Evolutionary conservation across 257 asterid genomes (phyloP).

Genomic region (Verbascum thapsus): DNA sequence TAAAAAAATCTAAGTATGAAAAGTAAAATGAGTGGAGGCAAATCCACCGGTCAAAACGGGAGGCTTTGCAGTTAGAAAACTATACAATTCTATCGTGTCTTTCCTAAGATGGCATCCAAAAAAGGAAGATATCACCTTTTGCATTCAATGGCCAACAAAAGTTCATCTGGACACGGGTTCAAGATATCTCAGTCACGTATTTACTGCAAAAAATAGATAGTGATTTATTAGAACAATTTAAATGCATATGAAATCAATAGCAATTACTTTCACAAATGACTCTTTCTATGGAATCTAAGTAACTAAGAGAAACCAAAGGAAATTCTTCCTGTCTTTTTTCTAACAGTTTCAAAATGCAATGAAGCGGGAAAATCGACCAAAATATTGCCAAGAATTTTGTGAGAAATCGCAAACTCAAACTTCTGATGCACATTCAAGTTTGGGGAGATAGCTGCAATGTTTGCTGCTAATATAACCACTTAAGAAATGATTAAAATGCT

Average conservation of each 20-base stretch:
- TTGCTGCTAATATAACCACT: neutral
- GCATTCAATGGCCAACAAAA: neutral
- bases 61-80: slow-evolving; percentile 27
- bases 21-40: slow-evolving; percentile 17
- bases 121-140: neutral
- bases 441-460: neutral
- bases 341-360: neutral
- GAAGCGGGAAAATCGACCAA: neutral
- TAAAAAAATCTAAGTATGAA: slow-evolving; percentile 10
- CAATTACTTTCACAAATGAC: slow-evolving; percentile 7
- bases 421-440: neutral
- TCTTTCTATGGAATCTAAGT: neutral
- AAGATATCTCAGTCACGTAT: slow-evolving; percentile 18
- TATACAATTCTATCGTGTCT: slow-evolving; percentile 32
- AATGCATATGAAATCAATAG: neutral
- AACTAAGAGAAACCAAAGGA: neutral
- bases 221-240: slow-evolving; percentile 20
- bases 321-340: neutral
- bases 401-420: neutral
- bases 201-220: slow-evolving; percentile 29
- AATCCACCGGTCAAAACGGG: slow-evolving; percentile 25
- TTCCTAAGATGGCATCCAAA: neutral
- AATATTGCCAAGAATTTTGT: neutral
- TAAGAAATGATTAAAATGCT: too few relatives aligned
- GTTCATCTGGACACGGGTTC: slow-evolving; percentile 23